A percentile compares a stretch with the other conserved stretches of the same genome.
Conservation (phyloP, 2,329 filamentous ascomycete genomes). For the Beauveria sp. region DNA sequence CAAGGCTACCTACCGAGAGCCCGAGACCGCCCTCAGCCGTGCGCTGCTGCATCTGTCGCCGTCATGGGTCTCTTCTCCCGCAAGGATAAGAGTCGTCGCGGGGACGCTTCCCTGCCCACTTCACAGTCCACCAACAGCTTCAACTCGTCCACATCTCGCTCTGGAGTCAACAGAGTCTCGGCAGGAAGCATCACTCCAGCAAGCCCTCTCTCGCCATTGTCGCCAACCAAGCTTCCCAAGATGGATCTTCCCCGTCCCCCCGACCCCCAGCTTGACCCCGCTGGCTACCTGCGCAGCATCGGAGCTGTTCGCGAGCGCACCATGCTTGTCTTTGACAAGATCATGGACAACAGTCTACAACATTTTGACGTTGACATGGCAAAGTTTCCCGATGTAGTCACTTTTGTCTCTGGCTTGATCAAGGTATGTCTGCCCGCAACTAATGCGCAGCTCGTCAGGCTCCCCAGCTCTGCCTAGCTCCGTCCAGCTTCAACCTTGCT, state of each 20-base stretch:
- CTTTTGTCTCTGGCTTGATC: slow-evolving; percentile 87
- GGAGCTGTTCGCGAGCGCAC: slow-evolving; percentile 78
- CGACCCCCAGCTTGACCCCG: slow-evolving; percentile 80
- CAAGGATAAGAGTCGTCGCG: slow-evolving; percentile 42
- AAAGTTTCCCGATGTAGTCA: slow-evolving; percentile 77
- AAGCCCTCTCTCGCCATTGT: slow-evolving; percentile 45
- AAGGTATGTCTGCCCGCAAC: slow-evolving; percentile 53
- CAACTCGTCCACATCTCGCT: slow-evolving; percentile 42
- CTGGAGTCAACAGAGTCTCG: slow-evolving; percentile 42
- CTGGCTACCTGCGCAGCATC: slow-evolving; percentile 84
- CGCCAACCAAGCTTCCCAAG: slow-evolving; percentile 55
- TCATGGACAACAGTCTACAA: slow-evolving; percentile 65
- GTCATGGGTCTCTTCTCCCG: slow-evolving; percentile 51
- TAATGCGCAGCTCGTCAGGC: background rate
- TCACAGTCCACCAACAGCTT: slow-evolving; percentile 44
- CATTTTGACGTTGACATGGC: slow-evolving; percentile 85
- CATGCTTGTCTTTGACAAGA: slow-evolving; percentile 66
- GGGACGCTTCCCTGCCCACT: slow-evolving; percentile 33
- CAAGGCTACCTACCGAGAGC: background rate
- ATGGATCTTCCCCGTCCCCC: slow-evolving; percentile 77
- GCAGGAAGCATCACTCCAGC: slow-evolving; percentile 39
- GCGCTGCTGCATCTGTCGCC: slow-evolving; percentile 10
- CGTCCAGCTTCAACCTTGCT: background rate
- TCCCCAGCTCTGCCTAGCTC: background rate
- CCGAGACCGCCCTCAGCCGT: background rate